A percentile compares a stretch with the other conserved stretches of the same genome.
Evolutionary conservation across 305 asterid genomes (phyloP).

Genomic region (Fraxinus floribunda): DNA sequence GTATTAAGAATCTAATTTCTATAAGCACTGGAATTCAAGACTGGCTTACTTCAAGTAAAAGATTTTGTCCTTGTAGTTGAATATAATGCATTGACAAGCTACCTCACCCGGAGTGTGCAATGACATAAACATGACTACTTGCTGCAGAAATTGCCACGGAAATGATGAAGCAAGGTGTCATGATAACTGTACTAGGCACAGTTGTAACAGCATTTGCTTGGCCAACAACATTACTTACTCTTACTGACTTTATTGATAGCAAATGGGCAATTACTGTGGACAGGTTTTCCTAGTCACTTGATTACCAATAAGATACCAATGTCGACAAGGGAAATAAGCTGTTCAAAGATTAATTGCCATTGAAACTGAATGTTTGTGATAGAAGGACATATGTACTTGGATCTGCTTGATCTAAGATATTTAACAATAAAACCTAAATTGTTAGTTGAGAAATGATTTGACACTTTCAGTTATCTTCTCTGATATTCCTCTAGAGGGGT

Average conservation of each 20-base stretch:
- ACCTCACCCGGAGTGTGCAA: conserved; percentile 12
- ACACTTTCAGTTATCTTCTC: not conserved
- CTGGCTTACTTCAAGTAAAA: conserved; percentile 91
- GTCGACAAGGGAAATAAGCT: conserved; percentile 1
- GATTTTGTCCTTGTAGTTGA: conserved; percentile 27
- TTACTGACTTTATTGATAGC: conserved; percentile 86
- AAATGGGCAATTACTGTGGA: conserved; percentile 85
- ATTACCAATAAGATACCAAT: not conserved
- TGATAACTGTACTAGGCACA: conserved; percentile 80
- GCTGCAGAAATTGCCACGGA: conserved; percentile 67
- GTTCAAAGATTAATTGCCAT: not conserved
- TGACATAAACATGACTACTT: conserved; percentile 29
- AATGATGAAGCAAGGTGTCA: conserved; percentile 91
- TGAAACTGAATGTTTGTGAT: not conserved
- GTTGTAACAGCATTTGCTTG: conserved; percentile 84
- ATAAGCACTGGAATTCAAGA: conserved; percentile 97
- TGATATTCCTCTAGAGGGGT: not conserved
- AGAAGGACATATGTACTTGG: not conserved
- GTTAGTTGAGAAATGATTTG: not conserved
- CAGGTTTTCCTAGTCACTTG: conserved; percentile 54
- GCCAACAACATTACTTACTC: conserved; percentile 77
- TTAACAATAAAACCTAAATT: not conserved
- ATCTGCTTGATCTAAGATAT: conserved; percentile 15
- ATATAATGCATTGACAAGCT: conserved; percentile 11
- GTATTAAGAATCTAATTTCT: conserved; percentile 75